Evolutionary conservation across 2,329 filamentous ascomycete species (phyloP), one percentile per base, ranked within the genome.

Genomic region (Botrytis galanthina): DNA sequence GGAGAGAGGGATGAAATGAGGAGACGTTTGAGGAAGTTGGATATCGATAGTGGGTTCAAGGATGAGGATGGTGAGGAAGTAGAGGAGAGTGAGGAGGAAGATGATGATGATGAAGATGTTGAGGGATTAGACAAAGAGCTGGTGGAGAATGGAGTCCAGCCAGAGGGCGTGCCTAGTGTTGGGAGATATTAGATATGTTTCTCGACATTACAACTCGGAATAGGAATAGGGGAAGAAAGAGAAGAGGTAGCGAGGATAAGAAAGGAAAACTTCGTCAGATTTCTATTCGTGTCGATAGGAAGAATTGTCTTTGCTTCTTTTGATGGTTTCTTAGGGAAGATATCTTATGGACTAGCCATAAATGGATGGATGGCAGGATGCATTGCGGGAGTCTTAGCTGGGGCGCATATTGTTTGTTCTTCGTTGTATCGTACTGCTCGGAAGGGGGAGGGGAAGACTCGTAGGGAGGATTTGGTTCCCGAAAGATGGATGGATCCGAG

Each of bases 1-100:
- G 87, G 86, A 62, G 89, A 93, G 81, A 88, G 94, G 74, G 92
- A 95, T 72, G 90, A 94, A 64, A 94, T 97, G 92, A 91, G 94
- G 79, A 87, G 90, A 71, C 87, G 95, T 60, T 85, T 99, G 76
- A 84, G 88, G 71, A 88, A 88, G 81, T 87, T 91, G 78, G 90
- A 91, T 75, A 87, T 98, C 22, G 93, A 97, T 75, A 91, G 90
- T 74, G 92, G 92, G 0, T 97, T 97, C 80, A 90, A 92, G 79
- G 91, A 93, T 32, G 90, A 90, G 73, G 86, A 88, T 12, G 88
- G 86, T 63, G 86, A 85, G 60, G 86, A 87, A 7, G 86, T 88
- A 63, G 86, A 88, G 1, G 90, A 91, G 61, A 79, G 77, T 22
- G 84, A 86, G 59, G 86, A 88, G 62, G 85, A 86, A 18, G 85